phyloP scores from a whole-genome alignment of 2,329 filamentous ascomycete genomes.

The Talaromyces marneffei region DNA sequence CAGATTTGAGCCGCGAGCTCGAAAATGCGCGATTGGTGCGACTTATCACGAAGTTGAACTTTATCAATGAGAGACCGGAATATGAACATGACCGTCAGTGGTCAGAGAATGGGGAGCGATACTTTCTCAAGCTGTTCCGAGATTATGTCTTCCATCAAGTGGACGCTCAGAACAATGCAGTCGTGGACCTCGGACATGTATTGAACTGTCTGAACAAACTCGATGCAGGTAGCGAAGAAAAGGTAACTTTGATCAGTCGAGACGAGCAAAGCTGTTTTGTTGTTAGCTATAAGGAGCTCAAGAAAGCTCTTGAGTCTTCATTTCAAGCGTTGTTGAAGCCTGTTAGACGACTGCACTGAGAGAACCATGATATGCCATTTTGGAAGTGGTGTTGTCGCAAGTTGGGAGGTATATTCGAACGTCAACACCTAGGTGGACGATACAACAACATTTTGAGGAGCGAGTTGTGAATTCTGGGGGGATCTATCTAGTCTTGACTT shows the following conservation, averaged over 20 bases:
- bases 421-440: neutral
- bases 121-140: conserved; percentile 87
- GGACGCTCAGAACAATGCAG: conserved; percentile 73
- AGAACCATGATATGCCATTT: neutral
- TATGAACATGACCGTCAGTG: conserved; percentile 70
- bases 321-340: conserved; percentile 54
- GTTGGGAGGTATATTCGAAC: neutral
- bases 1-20: conserved; percentile 69
- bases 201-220: conserved; percentile 83
- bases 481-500: conserved; percentile 3
- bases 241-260: conserved; percentile 75
- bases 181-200: conserved; percentile 82
- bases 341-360: conserved; percentile 31
- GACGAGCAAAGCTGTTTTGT: conserved; percentile 88
- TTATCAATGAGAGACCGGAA: conserved; percentile 85
- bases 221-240: conserved; percentile 83
- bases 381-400: neutral
- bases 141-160: conserved; percentile 98
- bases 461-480: neutral
- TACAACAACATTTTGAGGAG: neutral
- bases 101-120: conserved; percentile 89
- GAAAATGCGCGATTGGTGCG: conserved; percentile 85
- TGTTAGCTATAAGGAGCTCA: conserved; percentile 85
- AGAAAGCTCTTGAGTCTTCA: conserved; percentile 55
- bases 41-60: conserved; percentile 73